Evolutionary conservation across 1,284 basidiomycete species (phyloP), one percentile per base, ranked within the genome.

Genomic region (Cutaneotrichosporon sp.): DNA sequence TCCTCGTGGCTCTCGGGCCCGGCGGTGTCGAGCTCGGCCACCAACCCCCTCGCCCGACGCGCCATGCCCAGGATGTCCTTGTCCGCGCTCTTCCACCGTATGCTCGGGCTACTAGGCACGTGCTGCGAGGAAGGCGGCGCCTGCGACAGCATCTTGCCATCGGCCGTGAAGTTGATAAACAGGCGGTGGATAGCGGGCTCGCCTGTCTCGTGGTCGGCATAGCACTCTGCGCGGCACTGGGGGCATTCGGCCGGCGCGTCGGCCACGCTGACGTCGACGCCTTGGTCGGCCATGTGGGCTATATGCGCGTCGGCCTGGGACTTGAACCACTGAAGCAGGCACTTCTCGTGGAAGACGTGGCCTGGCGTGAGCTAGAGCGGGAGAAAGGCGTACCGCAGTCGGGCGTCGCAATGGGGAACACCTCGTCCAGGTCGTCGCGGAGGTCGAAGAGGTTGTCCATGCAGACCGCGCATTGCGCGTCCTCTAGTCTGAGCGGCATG

Each of bases 311-410:
- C 42, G 2, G 69, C 58, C 53, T 75, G 72, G 6, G 66, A 62
- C n/a, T 52, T 29, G 67, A 76, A 75, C 73, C 74, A 75, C 27
- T 67, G 46, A 0, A 63, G 43, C 2, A 78, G 43, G 54, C 76
- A 78, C 27, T 63, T 43, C 45, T 76, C 72, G 61, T 78, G 76
- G 56, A 72, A 72, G n/a, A 76, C 74, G 36, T 78, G 76, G 14
- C 76, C 76, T 78, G 59, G 33, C 10, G 52, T 64, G 10, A 56
- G 61, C 45, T 13, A 34, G 20, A n/a, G n/a, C 4, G n/a, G 18
- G 20, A n/a, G n/a, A n/a, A 7, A 11, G 52, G 70, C 75, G 65
- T 56, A 78, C 76, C 76, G 53, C 76, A 78, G 47, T 74, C 72
- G 3, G 72, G 68, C 8, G 76, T 67, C 2, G 69, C 72, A 10